Evolutionary conservation across 2,329 filamentous ascomycete species (phyloP).

Genomic region (Clarireedia hainanense): DNA sequence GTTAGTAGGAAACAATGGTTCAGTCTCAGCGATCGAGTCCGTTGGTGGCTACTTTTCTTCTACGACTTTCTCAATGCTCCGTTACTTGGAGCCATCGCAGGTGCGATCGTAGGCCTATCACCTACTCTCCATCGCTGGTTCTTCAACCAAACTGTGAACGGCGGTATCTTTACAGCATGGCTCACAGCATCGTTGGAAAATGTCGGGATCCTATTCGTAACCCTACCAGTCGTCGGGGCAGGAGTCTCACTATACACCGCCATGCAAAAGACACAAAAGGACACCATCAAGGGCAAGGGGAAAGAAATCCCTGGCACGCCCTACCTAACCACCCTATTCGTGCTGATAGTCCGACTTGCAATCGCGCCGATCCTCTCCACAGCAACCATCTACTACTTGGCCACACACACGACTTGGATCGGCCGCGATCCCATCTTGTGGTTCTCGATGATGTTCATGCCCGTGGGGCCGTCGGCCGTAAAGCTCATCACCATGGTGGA

Average conservation of each 20-base stretch:
- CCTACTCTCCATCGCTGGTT: constrained; percentile 53
- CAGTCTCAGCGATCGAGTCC: constrained; percentile 21
- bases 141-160: constrained; percentile 48
- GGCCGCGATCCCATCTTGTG: constrained; percentile 54
- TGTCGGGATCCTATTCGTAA: constrained; percentile 55
- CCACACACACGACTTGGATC: constrained; percentile 43
- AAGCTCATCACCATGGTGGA: constrained; percentile 40
- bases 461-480: constrained; percentile 39
- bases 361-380: constrained; percentile 53
- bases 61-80: constrained; percentile 52
- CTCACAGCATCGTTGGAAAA: constrained; percentile 54
- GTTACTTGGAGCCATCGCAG: constrained; percentile 50
- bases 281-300: constrained; percentile 21
- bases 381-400: constrained; percentile 45
- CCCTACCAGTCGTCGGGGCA: constrained; percentile 57
- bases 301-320: constrained; percentile 34
- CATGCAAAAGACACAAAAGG: constrained; percentile 38
- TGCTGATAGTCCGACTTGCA: constrained; percentile 49
- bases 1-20: constrained; percentile 24
- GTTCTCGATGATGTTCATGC: constrained; percentile 49
- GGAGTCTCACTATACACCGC: constrained; percentile 56
- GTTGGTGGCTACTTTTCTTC: constrained; percentile 32
- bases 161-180: constrained; percentile 60
- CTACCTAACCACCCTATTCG: constrained; percentile 40
- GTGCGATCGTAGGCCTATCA: constrained; percentile 50